These are phyloP conservation scores for Usnea hakonensis DNA, from an alignment of 495 filamentous ascomycete species.

Conservation along the genomic window DNA sequence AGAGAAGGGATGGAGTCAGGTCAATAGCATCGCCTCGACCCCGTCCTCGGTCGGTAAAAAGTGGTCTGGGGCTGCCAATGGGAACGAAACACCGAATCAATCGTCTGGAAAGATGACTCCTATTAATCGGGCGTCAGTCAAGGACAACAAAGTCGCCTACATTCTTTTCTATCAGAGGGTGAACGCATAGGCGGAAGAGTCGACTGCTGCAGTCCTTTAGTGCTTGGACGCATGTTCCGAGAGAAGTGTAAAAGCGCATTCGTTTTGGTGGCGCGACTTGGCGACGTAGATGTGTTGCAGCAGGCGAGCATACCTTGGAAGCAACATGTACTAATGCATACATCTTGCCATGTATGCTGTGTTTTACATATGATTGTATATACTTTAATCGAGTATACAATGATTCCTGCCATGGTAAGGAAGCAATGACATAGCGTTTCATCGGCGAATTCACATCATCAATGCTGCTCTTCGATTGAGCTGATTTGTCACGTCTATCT, in stretches of 20 bases:
- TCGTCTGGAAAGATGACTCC: conserved; percentile 55
- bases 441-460: not conserved
- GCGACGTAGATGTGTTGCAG: conserved; percentile 4
- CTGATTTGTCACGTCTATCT: not conserved
- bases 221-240: conserved; percentile 3
- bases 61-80: conserved; percentile 58
- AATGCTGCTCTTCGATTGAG: not conserved
- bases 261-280: conserved; percentile 4
- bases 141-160: conserved; percentile 95
- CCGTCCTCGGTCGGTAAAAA: conserved; percentile 41
- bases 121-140: conserved; percentile 58
- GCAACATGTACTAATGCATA: conserved; percentile 1
- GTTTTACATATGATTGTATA: conserved; percentile 8
- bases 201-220: not conserved
- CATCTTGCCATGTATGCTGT: conserved; percentile 5
- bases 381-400: conserved; percentile 6
- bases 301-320: not conserved
- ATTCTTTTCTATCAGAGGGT: conserved; percentile 89
- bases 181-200: not conserved
- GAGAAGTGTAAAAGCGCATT: conserved; percentile 9
- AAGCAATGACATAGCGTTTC: not conserved
- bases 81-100: conserved; percentile 44
- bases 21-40: conserved; percentile 49
- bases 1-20: conserved; percentile 79
- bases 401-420: not conserved